phyloP scores from a whole-genome alignment of 768 basidiomycete species.

The Calocybe cyanea region DNA sequence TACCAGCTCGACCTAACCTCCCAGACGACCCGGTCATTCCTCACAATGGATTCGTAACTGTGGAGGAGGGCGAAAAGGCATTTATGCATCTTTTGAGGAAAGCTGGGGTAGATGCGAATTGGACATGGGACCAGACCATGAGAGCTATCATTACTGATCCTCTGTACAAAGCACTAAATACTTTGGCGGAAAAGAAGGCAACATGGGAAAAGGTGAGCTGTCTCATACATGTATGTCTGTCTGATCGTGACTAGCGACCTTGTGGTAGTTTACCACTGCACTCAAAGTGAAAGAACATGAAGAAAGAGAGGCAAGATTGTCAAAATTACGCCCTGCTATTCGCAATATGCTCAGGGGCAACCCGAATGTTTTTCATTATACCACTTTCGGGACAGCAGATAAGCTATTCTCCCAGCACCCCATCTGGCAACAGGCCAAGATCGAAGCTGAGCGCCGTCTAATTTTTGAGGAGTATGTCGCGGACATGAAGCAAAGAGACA shows the following conservation, averaged over 20 bases:
- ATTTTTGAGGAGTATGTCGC: constrained; percentile 91
- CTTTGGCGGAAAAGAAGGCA: constrained; percentile 90
- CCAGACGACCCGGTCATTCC: constrained; percentile 88
- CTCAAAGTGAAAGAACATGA: constrained; percentile 81
- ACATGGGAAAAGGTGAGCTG: constrained; percentile 84
- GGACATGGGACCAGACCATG: constrained; percentile 99
- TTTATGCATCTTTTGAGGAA: constrained; percentile 88
- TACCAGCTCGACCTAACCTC: constrained; percentile 73
- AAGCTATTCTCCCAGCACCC: constrained; percentile 82
- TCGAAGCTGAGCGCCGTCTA: constrained; percentile 80
- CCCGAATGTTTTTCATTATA: constrained; percentile 87
- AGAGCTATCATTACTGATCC: constrained; percentile 98
- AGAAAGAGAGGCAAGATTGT: constrained; percentile 77
- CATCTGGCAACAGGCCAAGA: constrained; percentile 84
- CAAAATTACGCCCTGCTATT: constrained; percentile 83
- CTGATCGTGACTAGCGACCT: constrained; percentile 6
- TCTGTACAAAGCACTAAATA: constrained; percentile 89
- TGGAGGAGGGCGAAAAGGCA: constrained; percentile 91
- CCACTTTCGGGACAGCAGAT: constrained; percentile 87
- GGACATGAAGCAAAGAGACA: constrained; percentile 84
- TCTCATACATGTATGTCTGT: neutral
- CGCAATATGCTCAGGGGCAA: constrained; percentile 84
- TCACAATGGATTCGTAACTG: constrained; percentile 81
- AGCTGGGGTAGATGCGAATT: constrained; percentile 85
- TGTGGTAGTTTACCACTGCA: constrained; percentile 66